Evolutionary conservation across 306 rosid species (phyloP), one percentile per base, ranked within the genome.

Genomic region (Castanopsis chinensis): DNA sequence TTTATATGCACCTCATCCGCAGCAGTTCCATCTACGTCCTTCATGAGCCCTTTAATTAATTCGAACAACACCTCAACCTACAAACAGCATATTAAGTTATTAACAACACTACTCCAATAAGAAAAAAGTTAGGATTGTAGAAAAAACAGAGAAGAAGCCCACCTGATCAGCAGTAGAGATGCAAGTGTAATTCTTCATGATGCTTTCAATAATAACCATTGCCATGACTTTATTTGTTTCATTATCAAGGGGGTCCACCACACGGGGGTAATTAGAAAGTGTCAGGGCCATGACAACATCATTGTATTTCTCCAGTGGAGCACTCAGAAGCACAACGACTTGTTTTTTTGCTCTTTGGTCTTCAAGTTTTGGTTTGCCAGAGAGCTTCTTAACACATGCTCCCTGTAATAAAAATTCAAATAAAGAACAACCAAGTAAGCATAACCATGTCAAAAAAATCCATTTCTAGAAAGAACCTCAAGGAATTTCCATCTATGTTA

Each of bases 201-300:
- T 91, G 92, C 99, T 96, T 84, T 93, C 96, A 83, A 93, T 92
- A 74, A 96, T 96, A 79, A 96, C 99, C 53, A 93, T 74, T 67
- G 99, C 99, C 99, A 96, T 96, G 89, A 96, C 91, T 91, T 91
- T 96, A 59, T 86, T 91, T 4, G 98, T 96, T 83, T 82, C 96
- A 84, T 81, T 77, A 79, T 96, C 99, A 82, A 96, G 99, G 83
- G 81, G 92, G 74, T 91, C 99, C 92, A 96, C 83, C 73, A 96
- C 93, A 74, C 86, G 93, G 59, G 99, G 97, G 88, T 96, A 96
- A 74, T 96, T 96, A 72, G 98, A 87, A 78, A 96, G 96, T 90
- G 89, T 93, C 86, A 96, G 80, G 76, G 97, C 92, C 81, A 96
- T 96, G 86, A 96, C 96, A 68, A 91, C 88, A 86, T 96, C 98